Percentiles rank a stretch among this genome's conserved stretches.
These are phyloP conservation scores for Populus tremula DNA, from an alignment of 345 rosid genomes.

Conservation along the genomic window DNA sequence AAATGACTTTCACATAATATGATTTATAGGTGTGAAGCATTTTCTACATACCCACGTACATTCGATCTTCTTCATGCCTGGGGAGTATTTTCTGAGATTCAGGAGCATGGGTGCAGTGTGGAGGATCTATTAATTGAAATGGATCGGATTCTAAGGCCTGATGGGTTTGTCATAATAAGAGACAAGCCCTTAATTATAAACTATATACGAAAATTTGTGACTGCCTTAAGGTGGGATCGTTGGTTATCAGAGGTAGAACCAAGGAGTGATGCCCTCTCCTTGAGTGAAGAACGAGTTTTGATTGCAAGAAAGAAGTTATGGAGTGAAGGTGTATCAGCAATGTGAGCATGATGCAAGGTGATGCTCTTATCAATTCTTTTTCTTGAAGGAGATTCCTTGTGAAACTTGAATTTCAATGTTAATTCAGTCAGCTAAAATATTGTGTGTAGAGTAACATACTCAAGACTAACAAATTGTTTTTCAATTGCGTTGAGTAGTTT, in stretches of 20 bases:
- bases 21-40: constrained; percentile 81
- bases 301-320: constrained; percentile 75
- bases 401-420: neutral
- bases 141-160: constrained; percentile 85
- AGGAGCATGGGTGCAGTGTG: constrained; percentile 54
- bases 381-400: neutral
- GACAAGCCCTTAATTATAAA: constrained; percentile 62
- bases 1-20: neutral
- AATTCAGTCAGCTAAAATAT: too few relatives aligned
- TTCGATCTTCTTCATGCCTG: constrained; percentile 94
- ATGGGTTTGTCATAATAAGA: constrained; percentile 77
- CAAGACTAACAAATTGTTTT: neutral
- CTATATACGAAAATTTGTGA: constrained; percentile 49
- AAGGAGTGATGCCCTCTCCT: constrained; percentile 60
- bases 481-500: neutral
- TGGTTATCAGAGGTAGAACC: constrained; percentile 82
- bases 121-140: constrained; percentile 88
- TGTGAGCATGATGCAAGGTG: constrained; percentile 3
- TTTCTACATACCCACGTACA: constrained; percentile 88
- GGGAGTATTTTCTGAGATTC: constrained; percentile 64
- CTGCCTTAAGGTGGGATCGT: constrained; percentile 76
- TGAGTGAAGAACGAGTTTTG: constrained; percentile 64
- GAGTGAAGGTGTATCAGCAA: constrained; percentile 19
- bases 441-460: too few relatives aligned
- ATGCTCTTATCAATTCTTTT: neutral